Evolutionary conservation across 129 eudicot genomes (phyloP).

Genomic region (Tagetes erecta): DNA sequence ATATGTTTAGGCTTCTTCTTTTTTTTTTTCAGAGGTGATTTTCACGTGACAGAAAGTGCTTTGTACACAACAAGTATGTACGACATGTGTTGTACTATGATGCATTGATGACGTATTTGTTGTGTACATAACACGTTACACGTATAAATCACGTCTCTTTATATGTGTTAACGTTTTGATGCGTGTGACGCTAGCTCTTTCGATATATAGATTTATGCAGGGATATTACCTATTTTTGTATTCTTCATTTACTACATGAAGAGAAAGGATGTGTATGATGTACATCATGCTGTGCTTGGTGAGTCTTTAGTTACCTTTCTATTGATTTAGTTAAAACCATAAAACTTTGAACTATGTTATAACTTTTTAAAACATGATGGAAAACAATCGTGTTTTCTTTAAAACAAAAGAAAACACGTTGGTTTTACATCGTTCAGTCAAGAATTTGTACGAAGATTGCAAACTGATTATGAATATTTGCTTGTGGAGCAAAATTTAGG

Average conservation of each 20-base stretch:
- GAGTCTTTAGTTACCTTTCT: background rate
- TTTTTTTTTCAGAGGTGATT: background rate
- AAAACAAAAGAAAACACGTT: background rate
- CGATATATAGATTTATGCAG: slow-evolving; percentile 42
- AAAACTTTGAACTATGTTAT: background rate
- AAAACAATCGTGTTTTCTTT: background rate
- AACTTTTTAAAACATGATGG: background rate
- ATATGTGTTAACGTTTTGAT: background rate
- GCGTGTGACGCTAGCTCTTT: background rate
- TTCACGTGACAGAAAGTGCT: background rate
- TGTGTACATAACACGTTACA: background rate
- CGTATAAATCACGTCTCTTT: background rate
- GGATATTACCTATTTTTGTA: slow-evolving; percentile 44
- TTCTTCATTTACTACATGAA: slow-evolving; percentile 43
- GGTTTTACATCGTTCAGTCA: background rate
- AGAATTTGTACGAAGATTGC: background rate
- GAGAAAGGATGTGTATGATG: slow-evolving; percentile 65
- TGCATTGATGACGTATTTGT: background rate
- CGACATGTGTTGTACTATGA: background rate
- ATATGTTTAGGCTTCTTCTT: background rate
- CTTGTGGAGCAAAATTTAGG: slow-evolving; percentile 36
- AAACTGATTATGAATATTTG: background rate
- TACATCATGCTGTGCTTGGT: slow-evolving; percentile 72
- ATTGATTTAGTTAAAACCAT: background rate
- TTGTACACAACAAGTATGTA: background rate